A percentile compares a stretch with the other conserved stretches of the same genome.
Conservation (phyloP, 192 early-diverging fungal species). For the Backusella mclennaniae region DNA sequence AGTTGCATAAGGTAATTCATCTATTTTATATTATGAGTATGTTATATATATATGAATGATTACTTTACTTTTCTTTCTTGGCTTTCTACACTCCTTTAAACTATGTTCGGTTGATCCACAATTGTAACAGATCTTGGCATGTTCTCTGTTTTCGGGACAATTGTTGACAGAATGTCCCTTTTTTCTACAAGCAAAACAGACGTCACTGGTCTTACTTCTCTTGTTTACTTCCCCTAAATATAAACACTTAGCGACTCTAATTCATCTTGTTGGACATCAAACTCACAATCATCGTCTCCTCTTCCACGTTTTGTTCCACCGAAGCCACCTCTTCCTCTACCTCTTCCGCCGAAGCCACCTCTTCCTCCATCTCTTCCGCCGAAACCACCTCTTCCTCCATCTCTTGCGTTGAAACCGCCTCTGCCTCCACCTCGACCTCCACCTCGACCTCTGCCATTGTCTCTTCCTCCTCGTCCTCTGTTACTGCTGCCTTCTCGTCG, state of each 20-base stretch:
- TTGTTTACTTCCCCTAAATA: background rate
- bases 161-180: conserved; percentile 80
- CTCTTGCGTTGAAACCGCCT: background rate
- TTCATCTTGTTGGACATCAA: background rate
- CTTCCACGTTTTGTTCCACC: background rate
- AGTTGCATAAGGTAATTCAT: conserved; percentile 71
- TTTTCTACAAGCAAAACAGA: conserved; percentile 86
- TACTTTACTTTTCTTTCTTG: conserved; percentile 37
- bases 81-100: conserved; percentile 72
- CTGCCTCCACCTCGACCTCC: background rate
- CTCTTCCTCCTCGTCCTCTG: background rate
- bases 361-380: background rate
- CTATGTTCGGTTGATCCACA: conserved; percentile 87
- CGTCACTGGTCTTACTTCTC: conserved; percentile 28
- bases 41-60: too few species aligned
- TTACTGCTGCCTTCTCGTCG: background rate
- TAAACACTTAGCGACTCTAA: too few species aligned
- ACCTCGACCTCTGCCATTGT: background rate
- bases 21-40: background rate
- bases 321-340: background rate
- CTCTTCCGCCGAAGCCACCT: background rate
- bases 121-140: conserved; percentile 75
- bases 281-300: background rate
- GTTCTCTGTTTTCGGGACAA: conserved; percentile 65
- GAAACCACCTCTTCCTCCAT: background rate